These are phyloP conservation scores for Dothiorella sarmentorum DNA, from an alignment of 2,329 filamentous ascomycete species.

Conservation along the genomic window DNA sequence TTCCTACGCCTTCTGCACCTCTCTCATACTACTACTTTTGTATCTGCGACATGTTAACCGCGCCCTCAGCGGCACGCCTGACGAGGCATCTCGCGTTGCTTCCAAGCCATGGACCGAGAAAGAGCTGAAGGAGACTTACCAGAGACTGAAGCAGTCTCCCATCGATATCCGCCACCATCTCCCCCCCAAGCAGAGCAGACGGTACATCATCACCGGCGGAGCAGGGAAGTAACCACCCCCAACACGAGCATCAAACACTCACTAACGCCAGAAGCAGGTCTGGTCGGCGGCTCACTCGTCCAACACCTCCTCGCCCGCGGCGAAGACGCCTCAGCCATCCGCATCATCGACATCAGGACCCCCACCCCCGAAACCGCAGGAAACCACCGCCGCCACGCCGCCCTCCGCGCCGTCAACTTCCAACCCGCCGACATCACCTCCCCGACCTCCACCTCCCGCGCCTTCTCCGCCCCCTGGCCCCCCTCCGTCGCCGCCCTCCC, in stretches of 20 bases:
- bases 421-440: conserved; percentile 52
- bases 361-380: conserved; percentile 32
- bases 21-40: background rate
- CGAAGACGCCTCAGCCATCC: conserved; percentile 49
- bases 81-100: conserved; percentile 17
- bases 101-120: conserved; percentile 28
- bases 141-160: conserved; percentile 28
- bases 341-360: conserved; percentile 51
- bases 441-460: conserved; percentile 39
- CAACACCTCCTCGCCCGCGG: conserved; percentile 53
- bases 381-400: conserved; percentile 40
- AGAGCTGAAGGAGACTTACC: conserved; percentile 32
- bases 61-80: conserved; percentile 18
- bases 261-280: conserved; percentile 36
- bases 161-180: conserved; percentile 34
- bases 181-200: conserved; percentile 36
- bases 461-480: conserved; percentile 51
- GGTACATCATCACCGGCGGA: conserved; percentile 41
- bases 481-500: conserved; percentile 41
- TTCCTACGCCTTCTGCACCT: background rate
- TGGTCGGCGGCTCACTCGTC: conserved; percentile 55
- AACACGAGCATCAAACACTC: background rate
- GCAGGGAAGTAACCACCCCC: conserved; percentile 25
- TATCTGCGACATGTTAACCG: conserved; percentile 21
- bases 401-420: conserved; percentile 41